Conservation (phyloP, 306 rosid species). For the Cyamopsis tetragonoloba region DNA sequence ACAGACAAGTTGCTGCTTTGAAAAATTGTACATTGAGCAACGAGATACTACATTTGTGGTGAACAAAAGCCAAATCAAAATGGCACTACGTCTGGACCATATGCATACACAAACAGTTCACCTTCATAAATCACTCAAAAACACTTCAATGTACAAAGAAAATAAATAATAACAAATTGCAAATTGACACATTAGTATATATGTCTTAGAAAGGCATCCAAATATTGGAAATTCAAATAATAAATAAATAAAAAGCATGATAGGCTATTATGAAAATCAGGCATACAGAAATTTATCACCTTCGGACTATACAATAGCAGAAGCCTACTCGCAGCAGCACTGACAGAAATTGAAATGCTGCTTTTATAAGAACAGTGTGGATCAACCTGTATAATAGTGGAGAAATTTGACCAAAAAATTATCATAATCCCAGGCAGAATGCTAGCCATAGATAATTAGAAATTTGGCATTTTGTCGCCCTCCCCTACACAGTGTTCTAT, state of each 20-base stretch:
- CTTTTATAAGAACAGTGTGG: slow-evolving; percentile 93
- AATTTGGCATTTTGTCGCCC: neutral
- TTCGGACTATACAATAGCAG: slow-evolving; percentile 70
- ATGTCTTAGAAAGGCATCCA: neutral
- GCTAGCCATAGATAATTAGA: neutral
- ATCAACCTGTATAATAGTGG: slow-evolving; percentile 64
- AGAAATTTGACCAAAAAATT: slow-evolving; percentile 25
- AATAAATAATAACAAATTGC: neutral
- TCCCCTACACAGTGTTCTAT: slow-evolving; percentile 15
- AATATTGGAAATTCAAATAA: neutral
- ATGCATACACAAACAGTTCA: slow-evolving; percentile 5
- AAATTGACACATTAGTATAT: slow-evolving; percentile 2
- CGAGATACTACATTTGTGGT: too few species aligned
- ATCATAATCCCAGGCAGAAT: slow-evolving; percentile 12
- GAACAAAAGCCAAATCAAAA: too few species aligned
- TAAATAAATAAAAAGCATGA: slow-evolving; percentile 16
- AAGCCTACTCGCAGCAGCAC: slow-evolving; percentile 78
- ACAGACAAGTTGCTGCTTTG: too few species aligned
- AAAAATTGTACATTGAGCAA: too few species aligned
- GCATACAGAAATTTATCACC: slow-evolving; percentile 47
- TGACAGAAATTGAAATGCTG: slow-evolving; percentile 54
- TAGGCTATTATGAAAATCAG: slow-evolving; percentile 2
- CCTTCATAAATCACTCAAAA: neutral
- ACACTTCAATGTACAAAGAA: neutral
- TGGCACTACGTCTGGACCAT: neutral